Evolutionary conservation across 163 green algal genomes (phyloP), one percentile per base, ranked within the genome.

Genomic region (Volvox carteri): DNA sequence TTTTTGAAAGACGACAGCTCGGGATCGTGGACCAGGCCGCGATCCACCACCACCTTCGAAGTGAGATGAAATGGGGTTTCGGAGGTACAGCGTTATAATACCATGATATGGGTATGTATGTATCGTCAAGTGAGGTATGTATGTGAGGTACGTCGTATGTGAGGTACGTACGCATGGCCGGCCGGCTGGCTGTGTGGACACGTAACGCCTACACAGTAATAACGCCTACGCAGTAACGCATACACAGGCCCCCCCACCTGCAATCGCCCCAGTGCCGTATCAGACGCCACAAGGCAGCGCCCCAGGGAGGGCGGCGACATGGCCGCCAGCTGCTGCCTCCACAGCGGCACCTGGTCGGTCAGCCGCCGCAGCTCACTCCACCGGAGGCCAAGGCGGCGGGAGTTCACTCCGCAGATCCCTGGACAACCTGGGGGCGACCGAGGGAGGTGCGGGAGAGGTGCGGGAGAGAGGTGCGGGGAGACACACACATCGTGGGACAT

Each of bases 271-370:
- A 89, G n/a, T 35, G 72, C 72, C 23, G 72, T 33, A 19, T 89
- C 84, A n/a, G 62, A 67, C 7, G 72, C 84, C 28, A 84, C 72
- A 52, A 89, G 84, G 72, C 72, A 84, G 14, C 84, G 72, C n/a
- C 72, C 84, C 54, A 89, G 50, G 21, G 72, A 48, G 21, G 84
- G 84, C n/a, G 84, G 84, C 39, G 84, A 42, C 25, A 89, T 48
- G 14, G 72, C 19, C 5, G 52, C 28, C 52, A 89, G 54, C 54
- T 89, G 84, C 54, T 54, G 16, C 1, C 30, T 39, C 84, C 84
- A 89, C 7, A n/a, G 25, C 39, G 52, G 54, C 50, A 68, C n/a
- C 5, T 4, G 39, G 0, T 18, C 19, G 23, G 54, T 33, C 2
- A 23, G 12, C 12, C n/a, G 25, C 25, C 72, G 72, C 52, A 89